Base-by-base conservation (phyloP, 192 early-diverging fungal genomes). In the Umbelopsis sp. region DNA sequence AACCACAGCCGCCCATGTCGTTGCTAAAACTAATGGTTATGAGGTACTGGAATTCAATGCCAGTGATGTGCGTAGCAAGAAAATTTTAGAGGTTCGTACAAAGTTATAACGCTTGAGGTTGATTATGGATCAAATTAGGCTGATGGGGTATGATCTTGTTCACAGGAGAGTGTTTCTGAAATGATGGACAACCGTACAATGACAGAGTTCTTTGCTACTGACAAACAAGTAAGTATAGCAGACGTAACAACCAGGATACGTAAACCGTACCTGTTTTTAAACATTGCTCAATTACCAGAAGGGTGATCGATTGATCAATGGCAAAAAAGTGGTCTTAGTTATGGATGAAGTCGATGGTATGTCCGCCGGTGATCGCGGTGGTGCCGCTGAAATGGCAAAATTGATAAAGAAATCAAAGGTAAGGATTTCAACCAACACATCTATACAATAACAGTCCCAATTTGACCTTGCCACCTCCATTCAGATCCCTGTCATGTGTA, bases 311-410 rank as follows among this genome's bases (percentile, higher is more conserved):
- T 45, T 50, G 16, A 52, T 66, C 3, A 68, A 74, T 67, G 74
- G 70, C 32, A 84, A 80, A 43, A 88, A 86, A 68, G 81, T 84
- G 22, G 87, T 97, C 0, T 78, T 99, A 7, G 92, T 99, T 47
- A 99, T 99, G 98, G 98, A 99, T 82, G 98, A 99, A 77, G 95
- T 98, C 1, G 98, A 99, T 78, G 98, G 98, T 34, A 99, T 99
- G 98, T 94, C 96, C 7, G 91, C 88, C 41, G 96, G 97, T 24
- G 98, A 99, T 79, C 88, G 96, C 41, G 98, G 97, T 47, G 98
- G 98, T 31, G 82, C 80, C 4, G 86, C 88, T 0, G 95, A 97
- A 77, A 82, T 99, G 65, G 95, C 95, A 59, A 78, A 90, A 66
- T 76, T 99, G 50, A 95, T 99, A 66, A 96, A 95, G 75, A 96